Base-by-base conservation (phyloP, 257 asterid genomes). In the Hygrophila difformis region DNA sequence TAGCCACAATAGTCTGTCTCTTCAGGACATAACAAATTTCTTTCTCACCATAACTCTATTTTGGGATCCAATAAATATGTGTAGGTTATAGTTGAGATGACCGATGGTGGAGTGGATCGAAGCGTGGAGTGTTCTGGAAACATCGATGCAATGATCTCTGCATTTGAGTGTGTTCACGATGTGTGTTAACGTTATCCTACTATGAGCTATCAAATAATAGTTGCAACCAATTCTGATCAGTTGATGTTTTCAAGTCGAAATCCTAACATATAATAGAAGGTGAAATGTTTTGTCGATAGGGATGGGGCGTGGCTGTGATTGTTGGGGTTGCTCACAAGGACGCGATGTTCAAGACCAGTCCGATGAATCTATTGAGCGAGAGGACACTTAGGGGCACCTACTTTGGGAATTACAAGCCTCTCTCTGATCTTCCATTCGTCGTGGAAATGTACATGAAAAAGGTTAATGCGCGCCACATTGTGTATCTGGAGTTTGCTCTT, bases 301-400 rank as follows among this genome's bases (percentile, higher is more conserved):
- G 87, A 31, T 80, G 89, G 95, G 93, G 93, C 1, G 95, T 84
- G 43, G 94, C 91, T 29, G 91, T 82, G 20, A 79, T 82, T 5
- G 91, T 76, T 0, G 91, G 91, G 0, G 84, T 82, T 23, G 84
- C 91, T 33, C 78, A 76, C 24, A 79, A 79, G 33, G 87, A 74
- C 2, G 75, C 74, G 0, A 79, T 6, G 1, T 80, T 84, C 65
- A 68, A 75, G 67, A 77, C 89, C 35, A 79, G 61, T 24, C 89
- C 93, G 2, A 53, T 71, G 56, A 84, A 84, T 16, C 9, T 84
- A 11, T 38, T 84, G 69, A 77, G 75, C 6, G 89, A 75, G 67
- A 77, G 84, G 67, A 75, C 80, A 15, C 74, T 80, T 12, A 84
- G 75, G 68, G 94, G 86, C 0, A 77, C 88, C 5, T 84, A 80